Conservation (phyloP, 306 rosid species). For the Rubus parviflorus region DNA sequence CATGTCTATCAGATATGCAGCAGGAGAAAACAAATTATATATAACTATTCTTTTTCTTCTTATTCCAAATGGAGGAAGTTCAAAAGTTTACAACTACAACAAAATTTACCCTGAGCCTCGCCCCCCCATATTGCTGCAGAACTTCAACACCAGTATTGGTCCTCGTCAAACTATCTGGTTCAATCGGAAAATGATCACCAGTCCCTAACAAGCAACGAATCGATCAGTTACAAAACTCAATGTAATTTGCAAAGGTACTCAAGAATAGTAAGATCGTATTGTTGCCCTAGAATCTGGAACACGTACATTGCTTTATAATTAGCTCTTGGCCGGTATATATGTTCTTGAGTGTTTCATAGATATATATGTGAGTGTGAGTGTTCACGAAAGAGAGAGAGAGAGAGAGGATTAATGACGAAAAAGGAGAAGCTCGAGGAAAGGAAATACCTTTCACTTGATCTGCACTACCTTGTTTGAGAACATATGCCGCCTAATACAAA, state of each 20-base stretch:
- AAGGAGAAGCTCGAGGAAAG: neutral
- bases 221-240: neutral
- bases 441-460: slow-evolving; percentile 44
- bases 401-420: too few species aligned
- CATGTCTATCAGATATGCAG: slow-evolving; percentile 55
- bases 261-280: too few species aligned
- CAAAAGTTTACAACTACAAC: slow-evolving; percentile 15
- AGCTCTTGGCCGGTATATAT: too few species aligned
- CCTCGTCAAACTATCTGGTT: slow-evolving; percentile 58
- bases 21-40: slow-evolving; percentile 5
- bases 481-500: slow-evolving; percentile 63
- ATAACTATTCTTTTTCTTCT: neutral
- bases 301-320: too few species aligned
- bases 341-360: too few species aligned
- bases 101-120: slow-evolving; percentile 55
- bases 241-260: too few species aligned
- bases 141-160: slow-evolving; percentile 49
- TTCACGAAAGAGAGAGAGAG: too few species aligned
- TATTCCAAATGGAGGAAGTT: slow-evolving; percentile 1
- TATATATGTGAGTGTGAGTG: too few species aligned
- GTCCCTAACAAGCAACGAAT: slow-evolving; percentile 34
- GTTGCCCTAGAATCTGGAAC: too few species aligned
- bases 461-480: slow-evolving; percentile 54
- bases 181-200: slow-evolving; percentile 52
- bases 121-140: slow-evolving; percentile 71